Percentiles rank a stretch among this genome's conserved stretches.
These are phyloP conservation scores for Proliferodiscus dingleyae DNA, from an alignment of 2,329 filamentous ascomycete genomes.

Conservation along the genomic window DNA sequence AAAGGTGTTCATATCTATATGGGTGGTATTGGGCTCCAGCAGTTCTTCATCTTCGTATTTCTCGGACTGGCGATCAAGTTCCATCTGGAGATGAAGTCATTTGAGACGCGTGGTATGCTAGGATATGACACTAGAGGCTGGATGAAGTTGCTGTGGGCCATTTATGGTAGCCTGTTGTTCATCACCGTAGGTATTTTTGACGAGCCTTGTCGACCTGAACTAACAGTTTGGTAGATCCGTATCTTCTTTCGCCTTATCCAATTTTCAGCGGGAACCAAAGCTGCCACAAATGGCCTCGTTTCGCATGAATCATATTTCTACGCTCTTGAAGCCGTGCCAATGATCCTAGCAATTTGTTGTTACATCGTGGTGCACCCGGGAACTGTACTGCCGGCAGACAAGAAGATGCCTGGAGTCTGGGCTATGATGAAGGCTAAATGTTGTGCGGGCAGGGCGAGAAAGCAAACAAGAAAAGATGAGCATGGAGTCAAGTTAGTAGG, in stretches of 20 bases:
- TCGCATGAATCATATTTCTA: slow-evolving; percentile 48
- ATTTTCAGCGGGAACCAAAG: slow-evolving; percentile 40
- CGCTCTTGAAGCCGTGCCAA: slow-evolving; percentile 48
- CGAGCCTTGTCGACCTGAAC: background rate
- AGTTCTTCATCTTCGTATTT: slow-evolving; percentile 23
- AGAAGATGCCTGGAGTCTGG: slow-evolving; percentile 1
- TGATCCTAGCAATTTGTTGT: slow-evolving; percentile 32
- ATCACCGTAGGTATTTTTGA: slow-evolving; percentile 15
- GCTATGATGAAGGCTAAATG: background rate
- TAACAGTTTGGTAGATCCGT: slow-evolving; percentile 37
- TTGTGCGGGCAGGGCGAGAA: background rate
- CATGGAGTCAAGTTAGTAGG: slow-evolving; percentile 2
- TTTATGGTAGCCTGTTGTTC: slow-evolving; percentile 18
- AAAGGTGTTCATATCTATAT: slow-evolving; percentile 23
- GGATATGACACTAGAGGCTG: slow-evolving; percentile 4
- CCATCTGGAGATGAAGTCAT: slow-evolving; percentile 10
- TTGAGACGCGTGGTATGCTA: background rate
- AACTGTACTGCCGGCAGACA: slow-evolving; percentile 4
- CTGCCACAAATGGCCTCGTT: slow-evolving; percentile 38
- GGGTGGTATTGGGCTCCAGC: slow-evolving; percentile 21
- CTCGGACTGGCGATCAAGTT: slow-evolving; percentile 15
- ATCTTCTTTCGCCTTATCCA: slow-evolving; percentile 57
- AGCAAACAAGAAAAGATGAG: background rate
- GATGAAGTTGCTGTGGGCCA: slow-evolving; percentile 11
- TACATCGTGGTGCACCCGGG: slow-evolving; percentile 17